These are phyloP conservation scores for Neurospora sp. DNA, from an alignment of 495 filamentous ascomycete species.

Conservation along the genomic window DNA sequence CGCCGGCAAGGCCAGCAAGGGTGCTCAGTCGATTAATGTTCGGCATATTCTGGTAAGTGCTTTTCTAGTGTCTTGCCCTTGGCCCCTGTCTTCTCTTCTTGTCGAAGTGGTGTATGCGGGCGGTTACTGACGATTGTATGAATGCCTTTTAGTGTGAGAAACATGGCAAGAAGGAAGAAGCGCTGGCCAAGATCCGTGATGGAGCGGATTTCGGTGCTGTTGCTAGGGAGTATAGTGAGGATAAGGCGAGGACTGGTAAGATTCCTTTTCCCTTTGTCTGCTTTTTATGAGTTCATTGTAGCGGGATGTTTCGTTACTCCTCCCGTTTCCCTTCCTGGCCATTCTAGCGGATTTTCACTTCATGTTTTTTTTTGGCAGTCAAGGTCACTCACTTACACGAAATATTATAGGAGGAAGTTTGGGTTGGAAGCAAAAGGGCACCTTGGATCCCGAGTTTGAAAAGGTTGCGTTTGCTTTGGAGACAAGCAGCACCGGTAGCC, in stretches of 20 bases:
- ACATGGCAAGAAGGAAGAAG: conserved; percentile 79
- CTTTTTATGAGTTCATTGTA: too few relatives aligned
- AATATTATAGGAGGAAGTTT: conserved; percentile 57
- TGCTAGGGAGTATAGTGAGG: conserved; percentile 75
- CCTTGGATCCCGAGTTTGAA: conserved; percentile 66
- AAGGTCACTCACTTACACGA: background rate
- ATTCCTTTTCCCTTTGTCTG: background rate
- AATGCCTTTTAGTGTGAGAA: conserved; percentile 61
- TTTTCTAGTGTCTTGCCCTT: background rate
- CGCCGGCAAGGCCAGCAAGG: conserved; percentile 46
- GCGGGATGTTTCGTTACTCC: too few relatives aligned
- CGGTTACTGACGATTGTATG: background rate
- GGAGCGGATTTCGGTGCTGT: conserved; percentile 86
- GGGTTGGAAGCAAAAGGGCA: conserved; percentile 75
- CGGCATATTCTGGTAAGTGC: conserved; percentile 62
- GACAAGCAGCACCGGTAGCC: conserved; percentile 62
- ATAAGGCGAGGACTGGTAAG: conserved; percentile 75
- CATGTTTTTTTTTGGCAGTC: too few relatives aligned
- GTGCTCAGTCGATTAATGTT: conserved; percentile 72
- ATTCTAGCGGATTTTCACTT: background rate
- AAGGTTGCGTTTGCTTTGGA: conserved; percentile 72
- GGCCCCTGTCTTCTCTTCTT: background rate
- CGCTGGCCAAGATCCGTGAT: conserved; percentile 62
- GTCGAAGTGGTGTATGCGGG: background rate
- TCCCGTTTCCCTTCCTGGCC: background rate